A percentile compares a stretch with the other conserved stretches of the same genome.
Conservation (phyloP, 176 grass and related monocot species). For the bread wheat (Triticum aestivum) region IWGSC_CS_RefSeq_v2.1 NC_057811.1:401854875-401855374, state of each 20-base stretch:
- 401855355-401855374: constrained; percentile 33
- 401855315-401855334: neutral
- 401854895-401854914: neutral
- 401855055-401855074: neutral
- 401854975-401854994: neutral
- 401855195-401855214: constrained; percentile 63
- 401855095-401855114: constrained; percentile 22
- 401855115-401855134: constrained; percentile 38
- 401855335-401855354: constrained; percentile 7
- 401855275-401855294: neutral
- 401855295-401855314: constrained; percentile 14
- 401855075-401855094: neutral
- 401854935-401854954: neutral
- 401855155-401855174: neutral
- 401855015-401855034: neutral
- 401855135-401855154: neutral
- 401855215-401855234: constrained; percentile 85
- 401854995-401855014: neutral
- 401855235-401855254: constrained; percentile 30
- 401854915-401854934: neutral
- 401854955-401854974: neutral
- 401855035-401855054: neutral
- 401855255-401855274: neutral
- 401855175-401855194: constrained; percentile 14
- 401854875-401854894: neutral